Conservation (phyloP, 1,139 yeast genomes). For the Kodamaea anthophila region DNA sequence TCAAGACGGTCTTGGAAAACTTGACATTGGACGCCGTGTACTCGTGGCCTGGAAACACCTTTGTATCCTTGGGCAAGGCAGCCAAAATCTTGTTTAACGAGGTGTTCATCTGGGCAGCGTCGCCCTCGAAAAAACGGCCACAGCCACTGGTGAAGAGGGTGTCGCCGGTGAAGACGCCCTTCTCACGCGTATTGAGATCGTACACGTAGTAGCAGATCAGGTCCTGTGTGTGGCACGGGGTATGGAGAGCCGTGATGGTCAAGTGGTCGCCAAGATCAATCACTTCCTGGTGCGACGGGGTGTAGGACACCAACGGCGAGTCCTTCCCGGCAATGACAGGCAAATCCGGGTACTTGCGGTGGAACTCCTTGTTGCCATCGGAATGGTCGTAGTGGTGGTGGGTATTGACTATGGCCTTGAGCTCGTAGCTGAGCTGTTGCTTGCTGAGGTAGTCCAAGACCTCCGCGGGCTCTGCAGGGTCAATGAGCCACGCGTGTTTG, state of each 20-base stretch:
- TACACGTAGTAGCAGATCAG: conserved; percentile 78
- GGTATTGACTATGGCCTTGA: conserved; percentile 81
- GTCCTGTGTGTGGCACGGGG: conserved; percentile 98
- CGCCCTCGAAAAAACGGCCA: conserved; percentile 94
- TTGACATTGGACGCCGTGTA: conserved; percentile 78
- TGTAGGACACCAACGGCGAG: conserved; percentile 60
- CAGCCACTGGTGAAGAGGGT: conserved; percentile 92
- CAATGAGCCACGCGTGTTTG: conserved; percentile 75
- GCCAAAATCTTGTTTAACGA: conserved; percentile 58
- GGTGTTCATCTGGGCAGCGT: conserved; percentile 69
- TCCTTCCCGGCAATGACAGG: conserved; percentile 86
- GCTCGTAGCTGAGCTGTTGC: conserved; percentile 27
- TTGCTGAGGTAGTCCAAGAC: conserved; percentile 22
- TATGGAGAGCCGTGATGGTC: conserved; percentile 76
- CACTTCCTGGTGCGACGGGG: conserved; percentile 63
- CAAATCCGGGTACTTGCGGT: conserved; percentile 40
- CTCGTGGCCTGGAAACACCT: conserved; percentile 92
- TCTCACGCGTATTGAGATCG: conserved; percentile 56
- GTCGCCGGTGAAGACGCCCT: conserved; percentile 90
- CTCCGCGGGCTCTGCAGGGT: conserved; percentile 83
- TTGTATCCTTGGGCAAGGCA: conserved; percentile 59
- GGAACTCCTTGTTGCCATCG: conserved; percentile 65
- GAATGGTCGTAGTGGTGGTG: conserved; percentile 96
- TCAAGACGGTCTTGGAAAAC: conserved; percentile 65
- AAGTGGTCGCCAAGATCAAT: conserved; percentile 57